Conservation (phyloP, 495 filamentous ascomycete genomes). For the Penicillium samsonianum region DNA sequence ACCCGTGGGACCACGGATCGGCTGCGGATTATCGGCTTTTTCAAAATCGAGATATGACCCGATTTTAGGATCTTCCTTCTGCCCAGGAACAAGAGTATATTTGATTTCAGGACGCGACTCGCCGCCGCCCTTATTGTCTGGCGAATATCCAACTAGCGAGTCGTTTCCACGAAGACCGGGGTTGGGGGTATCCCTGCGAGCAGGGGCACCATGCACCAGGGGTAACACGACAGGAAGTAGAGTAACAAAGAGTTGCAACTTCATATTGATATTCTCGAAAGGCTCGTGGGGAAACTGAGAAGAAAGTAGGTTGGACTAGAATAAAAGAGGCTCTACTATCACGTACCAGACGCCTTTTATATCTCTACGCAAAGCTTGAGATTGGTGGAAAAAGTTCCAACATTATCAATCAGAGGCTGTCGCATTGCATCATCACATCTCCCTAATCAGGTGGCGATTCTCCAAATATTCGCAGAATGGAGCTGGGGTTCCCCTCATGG, state of each 20-base stretch:
- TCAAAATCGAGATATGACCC: slow-evolving; percentile 66
- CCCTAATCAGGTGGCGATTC: background rate
- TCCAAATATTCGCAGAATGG: background rate
- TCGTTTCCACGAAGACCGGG: slow-evolving; percentile 36
- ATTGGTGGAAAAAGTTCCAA: background rate
- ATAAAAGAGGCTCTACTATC: background rate
- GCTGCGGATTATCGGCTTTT: slow-evolving; percentile 63
- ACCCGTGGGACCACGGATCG: slow-evolving; percentile 61
- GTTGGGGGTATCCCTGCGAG: slow-evolving; percentile 19
- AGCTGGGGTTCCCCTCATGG: slow-evolving; percentile 3
- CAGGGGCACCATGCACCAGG: slow-evolving; percentile 24
- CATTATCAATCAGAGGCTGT: background rate
- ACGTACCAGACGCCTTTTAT: background rate
- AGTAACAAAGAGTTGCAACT: slow-evolving; percentile 13
- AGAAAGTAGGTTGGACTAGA: background rate
- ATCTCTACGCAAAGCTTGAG: background rate
- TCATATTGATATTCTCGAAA: slow-evolving; percentile 11
- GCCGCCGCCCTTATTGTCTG: slow-evolving; percentile 31
- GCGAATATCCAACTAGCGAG: slow-evolving; percentile 40
- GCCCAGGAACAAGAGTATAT: slow-evolving; percentile 52
- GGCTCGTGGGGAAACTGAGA: background rate
- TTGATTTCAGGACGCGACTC: slow-evolving; percentile 38
- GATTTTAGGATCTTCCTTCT: slow-evolving; percentile 56
- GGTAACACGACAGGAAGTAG: slow-evolving; percentile 10
- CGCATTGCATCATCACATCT: background rate